Percentiles rank a stretch among this genome's conserved stretches.
Evolutionary conservation across 495 filamentous ascomycete genomes (phyloP).

Genomic region (Penicillium goetzii): DNA sequence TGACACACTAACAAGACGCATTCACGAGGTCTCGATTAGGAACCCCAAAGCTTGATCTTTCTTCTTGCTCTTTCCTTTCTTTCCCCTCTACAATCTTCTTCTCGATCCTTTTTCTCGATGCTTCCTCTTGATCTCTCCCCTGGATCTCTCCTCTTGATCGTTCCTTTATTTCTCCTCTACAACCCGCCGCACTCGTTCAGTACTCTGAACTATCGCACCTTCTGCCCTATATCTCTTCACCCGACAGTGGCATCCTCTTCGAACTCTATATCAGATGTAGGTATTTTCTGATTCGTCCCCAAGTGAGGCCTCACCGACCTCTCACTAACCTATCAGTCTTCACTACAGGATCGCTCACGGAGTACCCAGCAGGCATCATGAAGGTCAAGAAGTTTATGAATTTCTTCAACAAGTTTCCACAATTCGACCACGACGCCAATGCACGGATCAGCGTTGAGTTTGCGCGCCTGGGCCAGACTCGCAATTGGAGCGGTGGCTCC

Average conservation of each 20-base stretch:
- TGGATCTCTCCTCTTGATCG: too few species aligned
- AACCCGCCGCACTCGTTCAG: too few species aligned
- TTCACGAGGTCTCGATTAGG: not conserved
- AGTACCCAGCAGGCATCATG: not conserved
- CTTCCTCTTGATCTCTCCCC: too few species aligned
- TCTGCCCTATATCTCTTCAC: too few species aligned
- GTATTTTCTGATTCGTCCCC: not conserved
- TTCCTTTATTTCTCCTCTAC: too few species aligned
- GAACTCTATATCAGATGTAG: not conserved
- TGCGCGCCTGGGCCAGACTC: constrained; percentile 16
- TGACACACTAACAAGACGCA: not conserved
- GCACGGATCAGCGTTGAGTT: constrained; percentile 30
- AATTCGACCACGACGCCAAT: not conserved
- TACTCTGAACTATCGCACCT: too few species aligned
- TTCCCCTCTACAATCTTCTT: too few species aligned
- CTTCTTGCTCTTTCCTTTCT: too few species aligned
- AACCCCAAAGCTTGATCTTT: not conserved
- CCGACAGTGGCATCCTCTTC: not conserved
- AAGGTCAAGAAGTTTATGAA: not conserved
- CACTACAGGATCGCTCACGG: not conserved
- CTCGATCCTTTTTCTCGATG: too few species aligned
- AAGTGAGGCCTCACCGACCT: not conserved
- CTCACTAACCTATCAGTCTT: not conserved
- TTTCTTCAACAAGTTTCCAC: not conserved
- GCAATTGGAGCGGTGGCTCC: constrained; percentile 29